Evolutionary conservation across 768 basidiomycete genomes (phyloP).

Genomic region (Kwoniella sp.): DNA sequence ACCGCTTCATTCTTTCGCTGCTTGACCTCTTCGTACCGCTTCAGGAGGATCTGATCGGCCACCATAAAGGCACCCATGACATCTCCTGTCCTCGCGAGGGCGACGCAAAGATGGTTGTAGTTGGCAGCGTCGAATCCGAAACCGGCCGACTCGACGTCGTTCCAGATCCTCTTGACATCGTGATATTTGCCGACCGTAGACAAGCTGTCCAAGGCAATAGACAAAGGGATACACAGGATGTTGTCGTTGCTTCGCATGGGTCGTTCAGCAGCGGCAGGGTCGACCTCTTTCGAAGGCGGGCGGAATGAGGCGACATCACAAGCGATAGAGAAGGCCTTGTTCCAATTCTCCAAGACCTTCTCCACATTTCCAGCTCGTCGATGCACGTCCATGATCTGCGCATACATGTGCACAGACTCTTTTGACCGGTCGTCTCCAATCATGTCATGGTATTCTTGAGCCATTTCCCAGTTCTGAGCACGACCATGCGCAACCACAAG

Average conservation of each 20-base stretch:
- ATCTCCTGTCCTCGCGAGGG: constrained; percentile 73
- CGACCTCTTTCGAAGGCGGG: not conserved
- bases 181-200: constrained; percentile 62
- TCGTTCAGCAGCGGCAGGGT: not conserved
- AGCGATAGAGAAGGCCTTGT: constrained; percentile 60
- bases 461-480: constrained; percentile 12
- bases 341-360: constrained; percentile 62
- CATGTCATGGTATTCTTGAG: constrained; percentile 29
- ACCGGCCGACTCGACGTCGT: constrained; percentile 58
- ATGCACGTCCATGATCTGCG: constrained; percentile 68
- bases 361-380: constrained; percentile 59
- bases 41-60: constrained; percentile 70
- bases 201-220: constrained; percentile 72
- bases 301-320: constrained; percentile 37
- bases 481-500: constrained; percentile 28
- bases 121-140: constrained; percentile 82
- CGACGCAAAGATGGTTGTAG: constrained; percentile 79
- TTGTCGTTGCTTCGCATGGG: constrained; percentile 51
- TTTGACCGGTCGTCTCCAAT: constrained; percentile 41
- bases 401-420: constrained; percentile 58
- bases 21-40: constrained; percentile 25
- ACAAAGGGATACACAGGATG: constrained; percentile 70
- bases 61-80: constrained; percentile 78
- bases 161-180: constrained; percentile 66
- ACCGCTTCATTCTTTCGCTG: constrained; percentile 10